Evolutionary conservation across 2,329 filamentous ascomycete genomes (phyloP), one percentile per base, ranked within the genome.

Genomic region (Fusarium humuli): DNA sequence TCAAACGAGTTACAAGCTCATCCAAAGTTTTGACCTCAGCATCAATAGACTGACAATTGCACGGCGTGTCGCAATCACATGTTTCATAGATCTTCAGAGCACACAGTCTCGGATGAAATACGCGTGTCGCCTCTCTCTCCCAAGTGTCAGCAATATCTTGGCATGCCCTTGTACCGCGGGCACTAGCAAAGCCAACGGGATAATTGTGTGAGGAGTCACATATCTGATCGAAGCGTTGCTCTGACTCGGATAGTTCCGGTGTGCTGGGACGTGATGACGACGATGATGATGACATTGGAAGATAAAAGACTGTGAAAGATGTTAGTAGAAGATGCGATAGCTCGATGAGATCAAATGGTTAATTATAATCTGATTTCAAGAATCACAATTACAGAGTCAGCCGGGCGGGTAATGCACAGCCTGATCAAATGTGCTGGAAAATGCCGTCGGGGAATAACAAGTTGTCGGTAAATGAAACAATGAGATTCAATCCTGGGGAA

Each of bases 11-110:
- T 2, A n/a, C 12, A 11, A 69, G 45, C 5, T 55, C 47, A 0
- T 47, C 27, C 23, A 41, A 37, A 7, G 42, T 57, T 6, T 41
- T 57, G 13, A 65, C 37, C 12, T 64, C 40, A 16, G 25, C 40
- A 13, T 41, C 11, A 11, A 57, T 30, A 3, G 40, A 41, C n/a
- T 41, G 46, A 6, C 64, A 60, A 18, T 50, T 49, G 12, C 61
- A 65, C 9, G n/a, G 23, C 7, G 37, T n/a, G 10, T 6, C 11
- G 10, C 60, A 63, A 8, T 45, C 25, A 25, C 60, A 61, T 3
- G 60, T 63, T 16, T 63, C 60, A 0, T 29, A 63, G 20, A 63
- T 20, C 6, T 41, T 63, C 7, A 63, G 12, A 27, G 32, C 34
- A 3, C 23, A 7, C 8, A 34, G 4, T 22, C 7, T 62, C 2